Percentiles rank a stretch among this genome's conserved stretches.
Evolutionary conservation across 345 rosid genomes (phyloP).

Genomic region (Xanthoceras sorbifolium): DNA sequence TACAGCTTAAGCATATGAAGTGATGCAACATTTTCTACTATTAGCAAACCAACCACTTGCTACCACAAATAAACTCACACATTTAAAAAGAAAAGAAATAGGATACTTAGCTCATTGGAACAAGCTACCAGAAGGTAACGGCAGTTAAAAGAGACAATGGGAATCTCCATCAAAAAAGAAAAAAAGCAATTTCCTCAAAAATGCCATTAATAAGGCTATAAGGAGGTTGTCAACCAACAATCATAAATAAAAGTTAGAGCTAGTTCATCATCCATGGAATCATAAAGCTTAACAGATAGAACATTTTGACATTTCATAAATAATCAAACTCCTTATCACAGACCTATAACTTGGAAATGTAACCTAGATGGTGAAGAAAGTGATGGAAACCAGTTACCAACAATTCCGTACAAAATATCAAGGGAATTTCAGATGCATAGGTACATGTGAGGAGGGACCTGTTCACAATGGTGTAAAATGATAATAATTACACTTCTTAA

Average conservation of each 20-base stretch:
- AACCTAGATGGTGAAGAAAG: background rate
- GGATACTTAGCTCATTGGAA: no score
- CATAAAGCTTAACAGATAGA: background rate
- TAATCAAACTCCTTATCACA: background rate
- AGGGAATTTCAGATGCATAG: background rate
- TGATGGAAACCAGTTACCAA: background rate
- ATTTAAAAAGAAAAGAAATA: background rate
- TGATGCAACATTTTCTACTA: background rate
- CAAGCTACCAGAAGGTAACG: background rate
- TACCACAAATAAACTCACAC: background rate
- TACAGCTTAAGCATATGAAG: background rate
- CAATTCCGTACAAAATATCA: background rate
- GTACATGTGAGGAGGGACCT: background rate
- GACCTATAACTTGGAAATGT: background rate
- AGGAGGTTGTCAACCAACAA: background rate
- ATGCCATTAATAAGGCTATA: background rate
- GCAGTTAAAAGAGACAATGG: background rate
- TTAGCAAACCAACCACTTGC: background rate
- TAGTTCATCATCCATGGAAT: background rate
- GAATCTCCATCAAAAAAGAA: background rate
- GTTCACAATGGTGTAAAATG: background rate
- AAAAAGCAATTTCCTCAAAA: background rate
- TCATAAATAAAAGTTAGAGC: background rate
- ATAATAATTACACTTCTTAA: background rate
- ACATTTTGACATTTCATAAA: background rate